Evolutionary conservation across 163 green algal genomes (phyloP).

Genomic region (Volvox carteri): DNA sequence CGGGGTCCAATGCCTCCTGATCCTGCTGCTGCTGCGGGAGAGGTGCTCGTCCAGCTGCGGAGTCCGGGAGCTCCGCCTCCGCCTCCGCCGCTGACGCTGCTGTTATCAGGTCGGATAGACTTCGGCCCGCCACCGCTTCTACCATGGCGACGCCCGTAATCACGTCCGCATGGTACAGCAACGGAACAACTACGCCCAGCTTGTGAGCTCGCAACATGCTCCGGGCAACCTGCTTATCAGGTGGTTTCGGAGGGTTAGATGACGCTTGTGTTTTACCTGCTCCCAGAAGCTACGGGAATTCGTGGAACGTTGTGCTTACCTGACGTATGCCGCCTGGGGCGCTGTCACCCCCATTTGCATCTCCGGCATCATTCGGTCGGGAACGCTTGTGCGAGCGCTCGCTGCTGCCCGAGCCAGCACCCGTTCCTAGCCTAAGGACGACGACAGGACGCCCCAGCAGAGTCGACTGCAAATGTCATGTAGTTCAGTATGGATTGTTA

Average conservation of each 20-base stretch:
- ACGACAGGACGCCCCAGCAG: conserved; percentile 22
- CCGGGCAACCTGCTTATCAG: conserved; percentile 74
- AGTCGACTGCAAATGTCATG: background rate
- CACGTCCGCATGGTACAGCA: conserved; percentile 83
- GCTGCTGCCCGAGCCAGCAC: background rate
- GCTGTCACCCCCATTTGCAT: background rate
- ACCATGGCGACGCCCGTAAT: conserved; percentile 79
- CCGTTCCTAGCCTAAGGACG: background rate
- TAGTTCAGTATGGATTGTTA: background rate
- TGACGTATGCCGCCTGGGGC: conserved; percentile 12
- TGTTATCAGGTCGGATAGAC: conserved; percentile 73
- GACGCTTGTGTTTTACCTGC: background rate
- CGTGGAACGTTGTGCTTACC: background rate
- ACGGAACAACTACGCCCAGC: conserved; percentile 81
- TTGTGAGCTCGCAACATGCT: conserved; percentile 81
- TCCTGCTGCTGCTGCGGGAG: background rate
- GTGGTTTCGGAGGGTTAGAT: background rate
- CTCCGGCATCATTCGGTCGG: background rate
- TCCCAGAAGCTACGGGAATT: background rate
- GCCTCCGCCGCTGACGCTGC: conserved; percentile 70
- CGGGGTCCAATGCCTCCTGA: background rate
- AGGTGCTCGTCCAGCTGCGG: conserved; percentile 90
- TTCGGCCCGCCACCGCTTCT: conserved; percentile 78
- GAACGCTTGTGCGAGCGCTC: conserved; percentile 12
- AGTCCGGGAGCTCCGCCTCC: no score